Evolutionary conservation across 2,329 filamentous ascomycete genomes (phyloP).

Genomic region (Pseudopithomyces maydicus): DNA sequence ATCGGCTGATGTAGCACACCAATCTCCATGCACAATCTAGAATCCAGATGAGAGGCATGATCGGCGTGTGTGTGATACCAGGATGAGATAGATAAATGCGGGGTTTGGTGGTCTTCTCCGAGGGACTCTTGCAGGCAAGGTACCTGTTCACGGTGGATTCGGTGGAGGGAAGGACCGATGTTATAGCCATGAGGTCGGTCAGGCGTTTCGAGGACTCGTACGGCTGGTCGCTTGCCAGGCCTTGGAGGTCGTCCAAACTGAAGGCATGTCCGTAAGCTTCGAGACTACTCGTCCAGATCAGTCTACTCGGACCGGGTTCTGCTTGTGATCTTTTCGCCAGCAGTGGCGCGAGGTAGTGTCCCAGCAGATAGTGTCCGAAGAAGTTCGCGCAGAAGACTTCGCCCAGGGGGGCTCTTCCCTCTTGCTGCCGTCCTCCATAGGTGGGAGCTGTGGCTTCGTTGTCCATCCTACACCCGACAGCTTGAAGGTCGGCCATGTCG

Average conservation of each 20-base stretch:
- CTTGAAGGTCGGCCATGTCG: constrained; percentile 82
- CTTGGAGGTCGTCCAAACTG: constrained; percentile 75
- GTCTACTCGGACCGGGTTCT: constrained; percentile 59
- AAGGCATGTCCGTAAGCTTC: constrained; percentile 68
- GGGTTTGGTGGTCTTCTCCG: constrained; percentile 49
- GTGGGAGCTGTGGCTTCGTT: constrained; percentile 58
- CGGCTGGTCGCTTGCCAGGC: constrained; percentile 63
- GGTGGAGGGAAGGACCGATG: constrained; percentile 69
- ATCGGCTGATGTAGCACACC: constrained; percentile 73
- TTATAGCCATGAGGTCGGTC: constrained; percentile 82
- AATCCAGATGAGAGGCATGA: constrained; percentile 75
- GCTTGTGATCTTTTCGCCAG: constrained; percentile 57
- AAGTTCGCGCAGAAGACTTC: constrained; percentile 89
- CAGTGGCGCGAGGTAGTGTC: constrained; percentile 78
- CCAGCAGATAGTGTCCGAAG: constrained; percentile 92
- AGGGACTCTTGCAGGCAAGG: constrained; percentile 16
- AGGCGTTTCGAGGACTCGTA: constrained; percentile 91
- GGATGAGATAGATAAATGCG: constrained; percentile 82
- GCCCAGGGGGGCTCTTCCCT: constrained; percentile 67
- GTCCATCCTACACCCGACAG: constrained; percentile 61
- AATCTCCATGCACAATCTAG: constrained; percentile 72
- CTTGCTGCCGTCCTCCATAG: constrained; percentile 18
- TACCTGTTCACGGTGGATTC: constrained; percentile 49
- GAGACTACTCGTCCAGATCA: constrained; percentile 87
- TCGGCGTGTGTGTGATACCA: constrained; percentile 80